Percentiles rank a stretch among this genome's conserved stretches.
These are phyloP conservation scores for Eremothecium sinecaudum DNA, from an alignment of 1,139 yeast genomes.

Conservation along the genomic window DNA sequence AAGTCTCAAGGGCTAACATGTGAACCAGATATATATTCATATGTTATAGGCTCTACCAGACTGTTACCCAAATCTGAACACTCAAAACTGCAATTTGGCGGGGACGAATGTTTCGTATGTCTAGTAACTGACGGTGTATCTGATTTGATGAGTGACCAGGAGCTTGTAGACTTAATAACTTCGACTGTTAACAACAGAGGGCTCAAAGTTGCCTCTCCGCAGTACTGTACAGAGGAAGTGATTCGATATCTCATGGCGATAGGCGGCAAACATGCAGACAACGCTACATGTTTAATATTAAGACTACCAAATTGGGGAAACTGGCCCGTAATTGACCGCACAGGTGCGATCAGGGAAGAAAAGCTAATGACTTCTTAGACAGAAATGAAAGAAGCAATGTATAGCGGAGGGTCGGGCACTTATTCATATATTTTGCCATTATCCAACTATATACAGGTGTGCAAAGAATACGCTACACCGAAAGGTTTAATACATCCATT, in stretches of 20 bases:
- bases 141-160: conserved; percentile 75
- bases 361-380: conserved; percentile 50
- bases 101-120: conserved; percentile 74
- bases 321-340: conserved; percentile 77
- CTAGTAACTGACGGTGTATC: conserved; percentile 84
- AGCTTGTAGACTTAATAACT: conserved; percentile 76
- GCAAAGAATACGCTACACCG: no score
- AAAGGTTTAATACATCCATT: no score
- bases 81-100: conserved; percentile 42
- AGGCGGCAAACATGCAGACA: conserved; percentile 72
- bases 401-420: no score
- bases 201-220: conserved; percentile 67
- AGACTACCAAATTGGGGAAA: conserved; percentile 86
- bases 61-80: conserved; percentile 29
- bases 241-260: conserved; percentile 74
- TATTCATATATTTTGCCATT: no score
- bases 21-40: conserved; percentile 79
- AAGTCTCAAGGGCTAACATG: conserved; percentile 81
- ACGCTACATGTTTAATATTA: conserved; percentile 80
- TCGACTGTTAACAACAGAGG: conserved; percentile 62
- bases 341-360: conserved; percentile 72
- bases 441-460: no score
- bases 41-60: conserved; percentile 31
- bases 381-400: no score
- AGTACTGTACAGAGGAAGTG: conserved; percentile 75